These are phyloP conservation scores for Rhizophlyctis rosea DNA, from an alignment of 192 early-diverging fungal genomes.

Conservation along the genomic window DNA sequence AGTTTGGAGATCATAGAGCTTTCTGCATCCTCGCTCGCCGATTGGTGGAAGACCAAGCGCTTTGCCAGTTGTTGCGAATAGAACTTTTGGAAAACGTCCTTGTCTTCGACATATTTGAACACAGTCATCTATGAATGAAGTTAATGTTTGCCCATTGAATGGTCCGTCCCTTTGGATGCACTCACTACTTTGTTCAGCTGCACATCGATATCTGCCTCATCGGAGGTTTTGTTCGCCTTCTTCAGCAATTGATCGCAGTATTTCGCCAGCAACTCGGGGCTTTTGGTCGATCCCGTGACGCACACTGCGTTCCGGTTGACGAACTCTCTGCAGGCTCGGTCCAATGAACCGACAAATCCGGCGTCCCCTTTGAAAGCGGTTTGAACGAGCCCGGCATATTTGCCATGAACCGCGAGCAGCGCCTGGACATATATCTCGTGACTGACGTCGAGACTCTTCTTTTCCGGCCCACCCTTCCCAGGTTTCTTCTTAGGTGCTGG, in stretches of 20 bases:
- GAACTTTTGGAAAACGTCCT: slow-evolving; percentile 98
- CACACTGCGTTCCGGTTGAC: slow-evolving; percentile 90
- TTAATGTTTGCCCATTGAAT: not conserved
- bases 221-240: slow-evolving; percentile 76
- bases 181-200: slow-evolving; percentile 71
- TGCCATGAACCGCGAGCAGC: slow-evolving; percentile 80
- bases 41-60: slow-evolving; percentile 85
- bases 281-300: slow-evolving; percentile 62
- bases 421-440: slow-evolving; percentile 86
- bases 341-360: slow-evolving; percentile 85
- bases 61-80: slow-evolving; percentile 92
- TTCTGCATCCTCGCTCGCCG: slow-evolving; percentile 89
- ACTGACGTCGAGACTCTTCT: slow-evolving; percentile 43
- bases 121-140: slow-evolving; percentile 71
- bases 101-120: slow-evolving; percentile 95
- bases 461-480: slow-evolving; percentile 18
- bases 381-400: slow-evolving; percentile 76
- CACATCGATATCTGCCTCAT: slow-evolving; percentile 69
- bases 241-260: slow-evolving; percentile 87
- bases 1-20: slow-evolving; percentile 92
- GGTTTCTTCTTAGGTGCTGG: slow-evolving; percentile 28
- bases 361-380: slow-evolving; percentile 78
- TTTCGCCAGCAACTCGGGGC: slow-evolving; percentile 85
- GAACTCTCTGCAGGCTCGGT: slow-evolving; percentile 91
- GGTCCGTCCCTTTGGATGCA: too few relatives aligned